phyloP scores from a whole-genome alignment of 73 alveolate genomes.

The Stentor roeselii region DNA sequence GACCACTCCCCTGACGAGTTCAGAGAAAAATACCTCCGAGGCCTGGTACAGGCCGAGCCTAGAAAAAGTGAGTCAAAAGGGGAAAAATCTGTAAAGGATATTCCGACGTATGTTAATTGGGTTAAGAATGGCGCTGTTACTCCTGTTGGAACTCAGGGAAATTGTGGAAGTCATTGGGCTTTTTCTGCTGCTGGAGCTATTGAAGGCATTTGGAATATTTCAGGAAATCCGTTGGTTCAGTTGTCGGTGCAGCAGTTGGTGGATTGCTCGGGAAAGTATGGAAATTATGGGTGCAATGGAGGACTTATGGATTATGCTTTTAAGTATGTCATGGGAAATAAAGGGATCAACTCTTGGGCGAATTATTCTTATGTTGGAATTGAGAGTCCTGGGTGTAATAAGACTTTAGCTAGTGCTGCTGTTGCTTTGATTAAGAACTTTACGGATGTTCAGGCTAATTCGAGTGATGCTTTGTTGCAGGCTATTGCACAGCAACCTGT shows the following conservation, averaged over 20 bases:
- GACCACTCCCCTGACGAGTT: too few species aligned
- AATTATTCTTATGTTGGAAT: slow-evolving; percentile 48
- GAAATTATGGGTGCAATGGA: slow-evolving; percentile 53
- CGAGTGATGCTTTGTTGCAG: background rate
- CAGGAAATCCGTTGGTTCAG: slow-evolving; percentile 14
- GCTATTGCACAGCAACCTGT: slow-evolving; percentile 34
- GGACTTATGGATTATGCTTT: slow-evolving; percentile 42
- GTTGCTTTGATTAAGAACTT: background rate
- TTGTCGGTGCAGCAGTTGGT: slow-evolving; percentile 40
- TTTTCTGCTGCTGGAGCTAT: slow-evolving; percentile 11
- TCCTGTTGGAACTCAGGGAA: background rate
- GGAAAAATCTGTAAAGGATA: too few species aligned
- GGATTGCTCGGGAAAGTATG: slow-evolving; percentile 40
- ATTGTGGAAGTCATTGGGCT: slow-evolving; percentile 17
- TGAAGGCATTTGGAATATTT: background rate
- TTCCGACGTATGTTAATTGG: slow-evolving; percentile 54
- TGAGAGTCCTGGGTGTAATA: slow-evolving; percentile 23
- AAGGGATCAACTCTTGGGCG: slow-evolving; percentile 30
- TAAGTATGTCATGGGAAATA: slow-evolving; percentile 20
- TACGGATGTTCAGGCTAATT: background rate
- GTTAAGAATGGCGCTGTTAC: slow-evolving; percentile 36
- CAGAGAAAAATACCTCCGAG: too few species aligned
- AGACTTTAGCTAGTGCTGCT: slow-evolving; percentile 23
- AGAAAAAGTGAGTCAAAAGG: too few species aligned
- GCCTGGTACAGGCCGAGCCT: too few species aligned